Base-by-base conservation (phyloP, 495 filamentous ascomycete genomes). In the Cercophora samala region DNA sequence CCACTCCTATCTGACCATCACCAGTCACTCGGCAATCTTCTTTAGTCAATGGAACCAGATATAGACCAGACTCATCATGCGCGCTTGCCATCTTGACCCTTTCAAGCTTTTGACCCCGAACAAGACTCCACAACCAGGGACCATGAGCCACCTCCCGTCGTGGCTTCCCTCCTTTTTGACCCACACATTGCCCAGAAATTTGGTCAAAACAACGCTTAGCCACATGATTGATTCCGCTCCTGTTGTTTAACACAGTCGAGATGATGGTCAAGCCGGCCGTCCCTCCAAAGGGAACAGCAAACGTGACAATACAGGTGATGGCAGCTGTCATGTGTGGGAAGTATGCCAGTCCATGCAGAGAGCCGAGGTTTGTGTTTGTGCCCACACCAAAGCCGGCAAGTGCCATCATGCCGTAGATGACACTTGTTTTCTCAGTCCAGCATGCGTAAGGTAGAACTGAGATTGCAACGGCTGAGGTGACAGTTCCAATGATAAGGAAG, bases 171-270 rank as follows among this genome's bases (percentile, higher is more conserved):
- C 64, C 55, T 52, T 69, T 18, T 67, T 66, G 54, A 88, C 83
- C 76, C 81, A 83, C 1, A 86, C 85, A 69, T 88, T 87, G 3
- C 85, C 85, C 64, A 86, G 58, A 22, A 83, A 80, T 0, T 74
- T 70, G 0, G 80, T 74, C 5, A 76, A 73, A 0, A 88, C 2
- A 1, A 86, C 70, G 63, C 78, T 69, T 64, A 69, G 6, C 75
- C 72, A 75, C 81, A 87, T 80, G 58, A 11, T 63, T 62, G 29
- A 53, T 13, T 0, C 74, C 68, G 63, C 69, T 71, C 29, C 58
- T 82, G 73, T 88, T 88, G 64, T 86, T 85, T 72, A 89, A 88
- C 0, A 89, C 85, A 29, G 79, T 82, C 5, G 84, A 78, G 85
- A 89, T 88, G 56, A 89, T 79, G 0, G 86, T 87, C 25, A 87